Evolutionary conservation across 148 eudicot genomes (phyloP).

Genomic region (Heliosperma pusillum): DNA sequence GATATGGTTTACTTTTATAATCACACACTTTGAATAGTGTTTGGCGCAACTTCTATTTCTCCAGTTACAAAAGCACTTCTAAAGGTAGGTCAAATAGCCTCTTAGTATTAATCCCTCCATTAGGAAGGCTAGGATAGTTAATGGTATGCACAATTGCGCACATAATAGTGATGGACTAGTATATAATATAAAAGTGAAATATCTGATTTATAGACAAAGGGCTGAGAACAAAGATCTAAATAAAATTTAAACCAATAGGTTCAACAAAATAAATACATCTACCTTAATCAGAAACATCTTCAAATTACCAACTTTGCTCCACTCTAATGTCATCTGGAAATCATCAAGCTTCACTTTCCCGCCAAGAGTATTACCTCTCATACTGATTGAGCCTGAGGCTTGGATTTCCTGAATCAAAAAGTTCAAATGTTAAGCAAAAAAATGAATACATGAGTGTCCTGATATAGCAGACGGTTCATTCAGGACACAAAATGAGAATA

Average conservation of each 20-base stretch:
- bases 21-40: too few species aligned
- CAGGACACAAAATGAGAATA: neutral
- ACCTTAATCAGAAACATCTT: slow-evolving; percentile 70
- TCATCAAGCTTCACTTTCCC: slow-evolving; percentile 58
- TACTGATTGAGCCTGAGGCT: slow-evolving; percentile 59
- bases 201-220: neutral
- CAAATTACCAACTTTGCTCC: slow-evolving; percentile 70
- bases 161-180: neutral
- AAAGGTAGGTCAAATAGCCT: too few species aligned
- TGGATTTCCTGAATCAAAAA: slow-evolving; percentile 46
- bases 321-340: slow-evolving; percentile 51
- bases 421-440: neutral
- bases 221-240: neutral
- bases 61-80: too few species aligned
- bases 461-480: neutral
- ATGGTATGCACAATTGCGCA: neutral
- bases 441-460: neutral
- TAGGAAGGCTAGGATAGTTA: neutral
- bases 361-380: slow-evolving; percentile 56
- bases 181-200: neutral
- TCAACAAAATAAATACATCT: slow-evolving; percentile 5
- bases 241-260: neutral
- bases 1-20: neutral
- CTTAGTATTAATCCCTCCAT: neutral
- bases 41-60: too few species aligned